Conservation (phyloP, 140 eudicot genomes). For the Anethum foeniculum region DNA sequence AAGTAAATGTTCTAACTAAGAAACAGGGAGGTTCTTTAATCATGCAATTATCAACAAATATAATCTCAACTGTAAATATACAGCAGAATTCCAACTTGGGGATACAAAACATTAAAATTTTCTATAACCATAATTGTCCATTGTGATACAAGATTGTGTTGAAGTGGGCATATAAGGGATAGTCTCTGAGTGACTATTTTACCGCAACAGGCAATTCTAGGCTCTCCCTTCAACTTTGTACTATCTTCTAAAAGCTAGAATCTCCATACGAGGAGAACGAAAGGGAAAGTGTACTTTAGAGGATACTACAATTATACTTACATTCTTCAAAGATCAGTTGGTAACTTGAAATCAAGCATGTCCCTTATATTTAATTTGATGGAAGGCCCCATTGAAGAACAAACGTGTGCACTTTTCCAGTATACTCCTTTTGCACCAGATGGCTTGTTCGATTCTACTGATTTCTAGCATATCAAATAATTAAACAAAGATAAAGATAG, state of each 20-base stretch:
- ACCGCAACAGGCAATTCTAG: conserved; percentile 17
- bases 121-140: conserved; percentile 7
- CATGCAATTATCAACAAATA: neutral
- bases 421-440: conserved; percentile 84
- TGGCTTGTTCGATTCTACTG: conserved; percentile 86
- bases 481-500: neutral
- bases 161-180: conserved; percentile 22
- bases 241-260: conserved; percentile 24
- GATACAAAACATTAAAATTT: neutral
- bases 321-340: conserved; percentile 30
- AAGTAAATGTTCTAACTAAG: neutral
- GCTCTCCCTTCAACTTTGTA: conserved; percentile 19
- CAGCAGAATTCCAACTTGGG: neutral
- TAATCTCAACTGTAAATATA: neutral
- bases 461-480: conserved; percentile 41
- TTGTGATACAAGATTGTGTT: conserved; percentile 16
- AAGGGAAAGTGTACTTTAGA: conserved; percentile 24
- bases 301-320: conserved; percentile 33
- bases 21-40: neutral
- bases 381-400: conserved; percentile 99
- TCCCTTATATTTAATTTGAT: conserved; percentile 71
- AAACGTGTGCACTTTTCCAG: conserved; percentile 93
- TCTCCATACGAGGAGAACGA: conserved; percentile 1
- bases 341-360: conserved; percentile 77
- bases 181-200: conserved; percentile 13